Base-by-base conservation (phyloP, 2,329 filamentous ascomycete genomes). In the Phoma sp. region DNA sequence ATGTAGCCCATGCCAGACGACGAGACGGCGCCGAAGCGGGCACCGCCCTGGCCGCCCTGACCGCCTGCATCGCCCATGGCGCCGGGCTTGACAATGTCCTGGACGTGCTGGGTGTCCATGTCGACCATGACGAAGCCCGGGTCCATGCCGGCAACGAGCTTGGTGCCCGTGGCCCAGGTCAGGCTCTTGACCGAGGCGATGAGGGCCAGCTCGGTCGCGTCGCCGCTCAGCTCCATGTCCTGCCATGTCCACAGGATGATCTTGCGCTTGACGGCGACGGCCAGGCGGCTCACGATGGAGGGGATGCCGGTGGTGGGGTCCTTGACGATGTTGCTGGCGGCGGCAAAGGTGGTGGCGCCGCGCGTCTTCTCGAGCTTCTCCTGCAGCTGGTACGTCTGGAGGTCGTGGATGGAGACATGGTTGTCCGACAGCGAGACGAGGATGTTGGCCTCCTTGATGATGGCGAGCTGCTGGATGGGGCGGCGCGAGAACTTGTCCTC, bases 1-100 rank as follows among this genome's bases (percentile, higher is more conserved):
- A 98, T 96, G 71, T 98, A 98, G 39, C 93, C 92, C 92, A 98
- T 97, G 43, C 92, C 91, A 7, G 89, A 90, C 50, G 88, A 90
- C 56, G 89, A 90, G 59, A 94, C 88, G 2, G 91, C 90, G 6
- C 92, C 92, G 63, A 97, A 94, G 33, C 92, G 85, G 51, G 87
- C 88, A 2, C 84, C 85, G 62, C 90, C 88, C 68, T 85, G 81
- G 6, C 32, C n/a, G 32, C 32, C 32, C 29, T 31, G 29, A 6
- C 83, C 82, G 22, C 85, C 82, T 7, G 83, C 82, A 22, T 88
- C 88, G 10, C 87, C 88, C 51, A 90, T 85, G 37, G 86, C 85
- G 32, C 90, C 89, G 0, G 90, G 88, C 12, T 90, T 92, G 51
- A 89, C 85, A 57, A 99, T 89, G 51, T 96, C 92, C 58, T 87